Conservation (phyloP, 768 basidiomycete species). For the Russula foetens region DNA sequence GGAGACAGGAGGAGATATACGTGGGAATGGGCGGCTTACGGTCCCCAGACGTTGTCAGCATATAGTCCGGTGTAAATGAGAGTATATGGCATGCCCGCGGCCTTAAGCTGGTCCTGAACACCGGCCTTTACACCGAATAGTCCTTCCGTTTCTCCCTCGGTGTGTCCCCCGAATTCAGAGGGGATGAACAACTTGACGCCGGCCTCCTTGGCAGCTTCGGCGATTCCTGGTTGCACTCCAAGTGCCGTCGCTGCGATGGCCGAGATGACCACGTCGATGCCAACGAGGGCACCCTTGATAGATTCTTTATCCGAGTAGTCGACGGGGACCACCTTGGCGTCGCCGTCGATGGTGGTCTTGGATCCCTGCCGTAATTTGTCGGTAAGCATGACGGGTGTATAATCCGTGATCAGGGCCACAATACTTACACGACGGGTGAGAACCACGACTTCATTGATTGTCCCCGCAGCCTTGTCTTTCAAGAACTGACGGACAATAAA, state of each 20-base stretch:
- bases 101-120: background rate
- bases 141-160: constrained; percentile 8
- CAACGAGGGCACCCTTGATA: background rate
- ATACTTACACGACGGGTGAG: too few relatives aligned
- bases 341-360: too few relatives aligned
- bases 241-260: too few relatives aligned
- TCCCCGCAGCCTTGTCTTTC: constrained; percentile 6
- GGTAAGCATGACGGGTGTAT: constrained; percentile 7
- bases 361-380: background rate
- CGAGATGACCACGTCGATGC: constrained; percentile 11
- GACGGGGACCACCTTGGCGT: constrained; percentile 4
- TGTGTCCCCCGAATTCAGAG: too few relatives aligned
- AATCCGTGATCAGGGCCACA: too few relatives aligned
- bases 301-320: constrained; percentile 3
- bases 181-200: too few relatives aligned
- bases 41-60: background rate
- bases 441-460: constrained; percentile 5
- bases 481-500: constrained; percentile 16
- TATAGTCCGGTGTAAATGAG: constrained; percentile 16
- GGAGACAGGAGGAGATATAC: background rate
- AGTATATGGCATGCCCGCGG: constrained; percentile 11
- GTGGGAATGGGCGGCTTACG: background rate
- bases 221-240: too few relatives aligned
- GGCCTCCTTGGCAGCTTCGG: too few relatives aligned
- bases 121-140: background rate